phyloP scores from a whole-genome alignment of 2,329 filamentous ascomycete genomes.

The Epichloe gansuensis region DNA sequence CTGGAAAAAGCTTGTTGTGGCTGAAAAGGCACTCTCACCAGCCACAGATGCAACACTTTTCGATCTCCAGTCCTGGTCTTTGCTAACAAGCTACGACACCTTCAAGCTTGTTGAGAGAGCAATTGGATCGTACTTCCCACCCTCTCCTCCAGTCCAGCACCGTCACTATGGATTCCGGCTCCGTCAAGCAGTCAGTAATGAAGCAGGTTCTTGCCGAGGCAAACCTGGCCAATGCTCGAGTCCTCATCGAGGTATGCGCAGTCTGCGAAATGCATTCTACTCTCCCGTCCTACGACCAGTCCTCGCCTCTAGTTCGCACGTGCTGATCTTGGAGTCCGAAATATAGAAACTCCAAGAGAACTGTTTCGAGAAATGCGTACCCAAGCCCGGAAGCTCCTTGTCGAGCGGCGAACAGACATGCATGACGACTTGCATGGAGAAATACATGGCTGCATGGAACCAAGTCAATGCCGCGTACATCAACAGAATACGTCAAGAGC shows the following conservation, averaged over 20 bases:
- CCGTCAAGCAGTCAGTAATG: slow-evolving; percentile 50
- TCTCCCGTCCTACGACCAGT: background rate
- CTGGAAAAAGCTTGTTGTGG: background rate
- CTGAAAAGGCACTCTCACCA: slow-evolving; percentile 8
- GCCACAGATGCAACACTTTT: slow-evolving; percentile 13
- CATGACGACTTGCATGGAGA: slow-evolving; percentile 68
- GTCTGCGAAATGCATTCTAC: background rate
- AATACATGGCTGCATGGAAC: slow-evolving; percentile 76
- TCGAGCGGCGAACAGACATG: slow-evolving; percentile 58
- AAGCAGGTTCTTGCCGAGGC: slow-evolving; percentile 52
- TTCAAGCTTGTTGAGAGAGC: background rate
- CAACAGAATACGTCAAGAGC: slow-evolving; percentile 48
- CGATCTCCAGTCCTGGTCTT: background rate
- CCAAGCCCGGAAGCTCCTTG: slow-evolving; percentile 55
- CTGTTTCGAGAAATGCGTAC: slow-evolving; percentile 69
- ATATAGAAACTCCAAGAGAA: slow-evolving; percentile 65
- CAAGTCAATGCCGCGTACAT: slow-evolving; percentile 58
- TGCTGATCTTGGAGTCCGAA: slow-evolving; percentile 4
- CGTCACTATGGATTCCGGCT: slow-evolving; percentile 41
- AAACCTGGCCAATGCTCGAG: slow-evolving; percentile 55
- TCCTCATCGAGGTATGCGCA: slow-evolving; percentile 52
- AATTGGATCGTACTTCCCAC: background rate
- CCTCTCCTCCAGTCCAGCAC: too few species aligned
- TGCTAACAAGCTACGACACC: background rate
- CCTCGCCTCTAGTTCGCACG: background rate